These are phyloP conservation scores for Malbranchea zuffiana DNA, from an alignment of 2,329 filamentous ascomycete species.

Conservation along the genomic window DNA sequence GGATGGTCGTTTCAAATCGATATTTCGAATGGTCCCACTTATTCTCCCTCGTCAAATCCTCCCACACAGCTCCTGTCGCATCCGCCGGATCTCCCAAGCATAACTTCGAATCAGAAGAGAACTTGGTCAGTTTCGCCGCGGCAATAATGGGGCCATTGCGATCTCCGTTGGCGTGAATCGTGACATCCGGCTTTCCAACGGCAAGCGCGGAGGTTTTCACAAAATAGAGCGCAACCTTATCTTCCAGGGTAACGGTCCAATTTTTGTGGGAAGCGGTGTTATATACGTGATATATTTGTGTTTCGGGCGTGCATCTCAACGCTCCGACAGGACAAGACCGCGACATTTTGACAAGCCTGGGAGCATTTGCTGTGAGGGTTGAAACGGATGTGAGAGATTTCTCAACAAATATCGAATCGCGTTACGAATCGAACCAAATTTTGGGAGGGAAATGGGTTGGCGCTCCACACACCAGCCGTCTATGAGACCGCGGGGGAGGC, in stretches of 20 bases:
- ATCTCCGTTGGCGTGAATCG: slow-evolving; percentile 23
- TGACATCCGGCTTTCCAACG: slow-evolving; percentile 27
- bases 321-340: neutral
- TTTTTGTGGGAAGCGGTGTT: slow-evolving; percentile 8
- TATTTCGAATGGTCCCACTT: slow-evolving; percentile 19
- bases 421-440: too few species aligned
- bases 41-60: slow-evolving; percentile 22
- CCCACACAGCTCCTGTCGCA: slow-evolving; percentile 20
- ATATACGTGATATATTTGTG: slow-evolving; percentile 12
- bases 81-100: slow-evolving; percentile 24
- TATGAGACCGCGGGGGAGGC: too few species aligned
- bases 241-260: slow-evolving; percentile 10
- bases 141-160: slow-evolving; percentile 21
- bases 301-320: slow-evolving; percentile 1
- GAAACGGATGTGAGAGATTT: too few species aligned
- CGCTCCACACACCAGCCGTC: too few species aligned
- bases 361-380: too few species aligned
- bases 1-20: slow-evolving; percentile 21
- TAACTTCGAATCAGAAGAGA: slow-evolving; percentile 25
- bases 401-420: too few species aligned
- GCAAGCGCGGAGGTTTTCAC: slow-evolving; percentile 23
- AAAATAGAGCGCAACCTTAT: slow-evolving; percentile 14
- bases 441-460: too few species aligned
- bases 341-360: slow-evolving; percentile 3
- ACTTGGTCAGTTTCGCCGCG: slow-evolving; percentile 24